Evolutionary conservation across 1,284 basidiomycete genomes (phyloP), one percentile per base, ranked within the genome.

Genomic region (Sanghuangporus sanghuang): DNA sequence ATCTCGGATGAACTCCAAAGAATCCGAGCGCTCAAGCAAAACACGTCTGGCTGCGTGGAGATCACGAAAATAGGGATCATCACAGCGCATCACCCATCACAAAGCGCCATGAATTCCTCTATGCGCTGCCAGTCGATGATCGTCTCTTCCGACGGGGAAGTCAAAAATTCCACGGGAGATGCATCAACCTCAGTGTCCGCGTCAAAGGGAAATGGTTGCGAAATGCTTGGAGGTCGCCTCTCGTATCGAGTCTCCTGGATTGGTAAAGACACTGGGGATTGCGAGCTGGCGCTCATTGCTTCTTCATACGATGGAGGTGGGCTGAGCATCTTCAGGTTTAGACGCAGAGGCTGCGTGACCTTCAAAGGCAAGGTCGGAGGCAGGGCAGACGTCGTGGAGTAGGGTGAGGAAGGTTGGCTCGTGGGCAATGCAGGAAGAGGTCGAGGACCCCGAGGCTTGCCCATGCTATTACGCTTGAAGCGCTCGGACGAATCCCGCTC

Each of bases 51-150:
- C 57, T 21, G 40, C 21, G 23, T 32, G 46, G n/a, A 9, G 44
- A 36, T 38, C 46, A 7, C 16, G n/a, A 27, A 23, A 32, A 36
- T 39, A 23, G 38, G 32, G 32, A 36, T 38, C 27, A 27, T 0
- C 53, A 18, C 16, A 18, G n/a, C 57, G 35, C 9, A n/a, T 59
- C 23, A 57, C 40, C 36, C 57, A 52, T 59, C 57, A 40, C 35
- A 50, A 6, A 16, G 52, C 49, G 57, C 38, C 27, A 64, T 64
- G 61, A 55, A 59, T 44, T 62, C 64, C 50, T 66, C 61, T n/a
- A 66, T 60, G 14, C 40, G 42, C 35, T 57, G 61, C 64, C 64
- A 66, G 57, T 66, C 64, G 54, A 66, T 66, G 55, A 46, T 35
- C 16, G 63, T 52, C n/a, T 66, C 64, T 35, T 66, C 57, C 9